phyloP scores from a whole-genome alignment of 225 moss, liverwort and hornwort species.

The Marchantia polymorpha region DNA sequence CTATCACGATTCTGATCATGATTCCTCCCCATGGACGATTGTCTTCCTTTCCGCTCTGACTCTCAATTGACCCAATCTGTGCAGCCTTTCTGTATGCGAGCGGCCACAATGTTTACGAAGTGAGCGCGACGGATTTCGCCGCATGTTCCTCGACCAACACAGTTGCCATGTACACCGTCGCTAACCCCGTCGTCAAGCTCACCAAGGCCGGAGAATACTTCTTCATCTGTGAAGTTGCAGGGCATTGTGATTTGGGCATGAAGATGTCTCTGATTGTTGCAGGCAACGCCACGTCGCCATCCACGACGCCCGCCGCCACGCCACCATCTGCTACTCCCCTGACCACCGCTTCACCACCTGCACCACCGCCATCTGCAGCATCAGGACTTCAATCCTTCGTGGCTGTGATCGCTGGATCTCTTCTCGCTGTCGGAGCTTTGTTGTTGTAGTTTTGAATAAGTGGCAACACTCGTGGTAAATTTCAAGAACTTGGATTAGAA shows the following conservation, averaged over 20 bases:
- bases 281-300: background rate
- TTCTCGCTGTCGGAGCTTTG: background rate
- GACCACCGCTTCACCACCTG: background rate
- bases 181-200: background rate
- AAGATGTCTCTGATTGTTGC: background rate
- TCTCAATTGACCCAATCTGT: background rate
- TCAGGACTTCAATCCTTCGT: background rate
- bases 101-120: constrained; percentile 11
- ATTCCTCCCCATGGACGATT: background rate
- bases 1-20: background rate
- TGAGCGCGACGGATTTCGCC: background rate
- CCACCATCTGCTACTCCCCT: background rate
- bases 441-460: background rate
- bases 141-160: background rate
- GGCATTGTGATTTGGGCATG: constrained; percentile 10
- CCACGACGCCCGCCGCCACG: background rate
- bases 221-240: constrained; percentile 6
- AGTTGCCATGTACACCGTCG: background rate
- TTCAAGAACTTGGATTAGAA: no score
- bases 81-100: background rate
- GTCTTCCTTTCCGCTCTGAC: background rate
- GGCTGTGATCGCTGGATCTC: background rate
- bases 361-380: background rate
- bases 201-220: background rate
- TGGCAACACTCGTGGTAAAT: no score